Evolutionary conservation across 176 grass and related monocot genomes (phyloP).

Genomic region (Lolium perenne): DNA sequence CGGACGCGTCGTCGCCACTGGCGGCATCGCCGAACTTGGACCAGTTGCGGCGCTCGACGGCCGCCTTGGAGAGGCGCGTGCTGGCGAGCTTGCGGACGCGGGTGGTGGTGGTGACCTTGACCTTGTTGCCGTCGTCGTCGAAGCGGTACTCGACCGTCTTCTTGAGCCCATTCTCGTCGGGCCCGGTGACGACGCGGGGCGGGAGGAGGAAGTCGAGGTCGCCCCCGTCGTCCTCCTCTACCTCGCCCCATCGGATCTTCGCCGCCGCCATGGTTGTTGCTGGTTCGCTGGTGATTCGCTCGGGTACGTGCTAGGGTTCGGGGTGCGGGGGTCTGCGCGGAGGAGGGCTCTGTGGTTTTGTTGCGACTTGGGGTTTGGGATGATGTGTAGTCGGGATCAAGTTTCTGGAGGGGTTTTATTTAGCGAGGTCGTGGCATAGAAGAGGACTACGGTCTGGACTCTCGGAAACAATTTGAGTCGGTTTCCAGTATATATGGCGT

Average conservation of each 20-base stretch:
- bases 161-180: conserved; percentile 83
- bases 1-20: conserved; percentile 45
- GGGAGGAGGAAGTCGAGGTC: conserved; percentile 78
- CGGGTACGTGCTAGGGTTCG: background rate
- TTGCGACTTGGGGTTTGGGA: background rate
- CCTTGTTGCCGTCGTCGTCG: conserved; percentile 92
- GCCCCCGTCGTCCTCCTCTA: conserved; percentile 66
- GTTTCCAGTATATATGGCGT: background rate
- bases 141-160: conserved; percentile 80
- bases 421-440: background rate
- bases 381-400: background rate
- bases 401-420: background rate
- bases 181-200: conserved; percentile 69
- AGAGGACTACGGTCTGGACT: background rate
- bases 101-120: conserved; percentile 79
- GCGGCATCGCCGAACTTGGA: conserved; percentile 19
- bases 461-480: background rate
- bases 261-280: background rate
- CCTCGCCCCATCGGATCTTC: conserved; percentile 14
- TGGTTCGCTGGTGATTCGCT: background rate
- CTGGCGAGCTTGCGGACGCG: conserved; percentile 52
- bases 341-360: background rate
- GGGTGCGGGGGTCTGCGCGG: background rate
- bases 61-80: conserved; percentile 22
- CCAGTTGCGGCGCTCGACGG: conserved; percentile 11